Evolutionary conservation across 495 filamentous ascomycete genomes (phyloP), one percentile per base, ranked within the genome.

Genomic region (Cryomyces antarcticus): DNA sequence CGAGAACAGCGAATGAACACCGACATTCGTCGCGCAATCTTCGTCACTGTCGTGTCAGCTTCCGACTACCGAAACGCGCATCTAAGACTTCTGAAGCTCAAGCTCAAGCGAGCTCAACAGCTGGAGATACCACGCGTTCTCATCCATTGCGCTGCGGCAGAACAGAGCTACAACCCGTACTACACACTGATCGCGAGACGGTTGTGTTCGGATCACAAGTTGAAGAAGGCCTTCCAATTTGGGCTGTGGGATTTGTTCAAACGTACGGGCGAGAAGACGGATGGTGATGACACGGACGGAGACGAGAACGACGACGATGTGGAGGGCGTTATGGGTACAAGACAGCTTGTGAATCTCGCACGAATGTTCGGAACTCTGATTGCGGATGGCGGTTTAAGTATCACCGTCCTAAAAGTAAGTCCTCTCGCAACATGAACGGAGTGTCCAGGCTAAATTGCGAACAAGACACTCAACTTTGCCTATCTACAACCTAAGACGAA

Each of bases 1-100:
- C 71, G 70, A 45, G 73, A 83, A 42, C 80, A 93, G 38, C 73
- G 83, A 7, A 94, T 97, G 83, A 95, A 95, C 57, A 96, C 92
- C 0, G 82, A 88, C 50, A 69, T 94, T 35, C 78, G 92, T 27
- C 79, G 86, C 30, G 82, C 83, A 6, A 94, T 97, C 46, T 97
- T 96, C 55, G 70, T 92, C 24, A 73, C 84, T 30, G 72, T 95
- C 47, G 78, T 94, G 68, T 85, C 82, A n/a, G 82, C 85, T 3
- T 68, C 67, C 4, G 88, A 96, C 55, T 87, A 70, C 58, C 73
- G 81, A 45, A 84, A 95, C 55, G 89, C 86, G 0, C 72, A 83
- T 48, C 53, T 73, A 4, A 76, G 81, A 6, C 64, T 96, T 2
- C 62, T 77, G 46, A 93, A 92, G 51, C 69, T 97, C 24, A 72